Evolutionary conservation across 2,329 filamentous ascomycete species (phyloP).

Genomic region (Stagonosporopsis tanaceti): DNA sequence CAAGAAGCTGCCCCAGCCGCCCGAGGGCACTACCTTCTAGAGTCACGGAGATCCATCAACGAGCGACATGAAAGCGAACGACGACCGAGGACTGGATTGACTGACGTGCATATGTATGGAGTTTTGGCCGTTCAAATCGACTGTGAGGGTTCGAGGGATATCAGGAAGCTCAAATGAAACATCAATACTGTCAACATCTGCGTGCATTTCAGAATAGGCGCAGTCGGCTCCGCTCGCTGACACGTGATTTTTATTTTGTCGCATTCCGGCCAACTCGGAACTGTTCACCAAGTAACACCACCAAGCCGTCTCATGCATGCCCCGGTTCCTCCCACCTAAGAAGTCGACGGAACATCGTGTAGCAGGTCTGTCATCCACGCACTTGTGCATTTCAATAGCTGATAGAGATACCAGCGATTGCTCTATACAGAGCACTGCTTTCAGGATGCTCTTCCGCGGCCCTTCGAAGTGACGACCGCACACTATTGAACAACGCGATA

Average conservation of each 20-base stretch:
- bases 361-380: constrained; percentile 53
- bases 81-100: constrained; percentile 13
- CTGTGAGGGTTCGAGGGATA: constrained; percentile 13
- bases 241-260: constrained; percentile 32
- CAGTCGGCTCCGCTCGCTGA: not conserved
- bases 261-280: constrained; percentile 16
- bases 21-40: constrained; percentile 76
- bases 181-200: constrained; percentile 7
- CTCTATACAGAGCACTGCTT: constrained; percentile 76
- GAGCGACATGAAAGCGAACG: constrained; percentile 16
- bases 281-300: constrained; percentile 17
- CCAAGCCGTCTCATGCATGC: constrained; percentile 52
- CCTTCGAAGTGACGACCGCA: constrained; percentile 59
- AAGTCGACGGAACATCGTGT: constrained; percentile 60
- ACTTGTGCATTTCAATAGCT: not conserved
- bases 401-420: constrained; percentile 61
- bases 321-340: constrained; percentile 54
- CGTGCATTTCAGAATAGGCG: not conserved
- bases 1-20: constrained; percentile 94
- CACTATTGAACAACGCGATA: constrained; percentile 66
- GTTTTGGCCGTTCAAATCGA: constrained; percentile 32
- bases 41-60: not conserved
- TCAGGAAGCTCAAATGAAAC: constrained; percentile 22
- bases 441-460: constrained; percentile 63
- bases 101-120: constrained; percentile 42